phyloP scores from a whole-genome alignment of 495 filamentous ascomycete species.

The Penicillium flavigenum region DNA sequence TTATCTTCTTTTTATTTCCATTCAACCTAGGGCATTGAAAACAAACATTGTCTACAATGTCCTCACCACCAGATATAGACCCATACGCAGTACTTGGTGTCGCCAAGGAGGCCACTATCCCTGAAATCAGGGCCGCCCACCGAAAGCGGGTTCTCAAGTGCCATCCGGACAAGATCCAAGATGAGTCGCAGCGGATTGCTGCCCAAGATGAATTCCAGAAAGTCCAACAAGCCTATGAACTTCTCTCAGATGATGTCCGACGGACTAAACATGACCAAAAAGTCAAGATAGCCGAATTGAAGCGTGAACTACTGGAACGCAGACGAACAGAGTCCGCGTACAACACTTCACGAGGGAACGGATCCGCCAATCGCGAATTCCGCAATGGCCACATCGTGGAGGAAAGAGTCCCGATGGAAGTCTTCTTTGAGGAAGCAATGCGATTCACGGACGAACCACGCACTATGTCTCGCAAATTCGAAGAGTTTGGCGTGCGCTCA shows the following conservation, averaged over 20 bases:
- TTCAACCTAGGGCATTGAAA: conserved; percentile 10
- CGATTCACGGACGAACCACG: conserved; percentile 39
- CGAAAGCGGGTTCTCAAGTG: conserved; percentile 90
- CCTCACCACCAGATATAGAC: conserved; percentile 63
- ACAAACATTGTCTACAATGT: conserved; percentile 49
- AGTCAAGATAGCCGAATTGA: conserved; percentile 60
- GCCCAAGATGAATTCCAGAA: conserved; percentile 87
- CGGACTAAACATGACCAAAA: conserved; percentile 76
- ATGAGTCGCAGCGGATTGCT: conserved; percentile 61
- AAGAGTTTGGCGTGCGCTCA: conserved; percentile 41
- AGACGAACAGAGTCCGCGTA: conserved; percentile 27
- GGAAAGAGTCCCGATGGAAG: conserved; percentile 43
- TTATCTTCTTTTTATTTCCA: conserved; percentile 22
- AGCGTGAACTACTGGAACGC: conserved; percentile 51
- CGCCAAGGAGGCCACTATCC: conserved; percentile 65
- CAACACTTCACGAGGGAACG: conserved; percentile 24
- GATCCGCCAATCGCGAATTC: conserved; percentile 39
- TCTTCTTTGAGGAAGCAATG: conserved; percentile 41
- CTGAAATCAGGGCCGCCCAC: conserved; percentile 77
- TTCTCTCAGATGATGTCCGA: conserved; percentile 75
- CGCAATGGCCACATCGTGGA: conserved; percentile 49
- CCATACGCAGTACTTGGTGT: conserved; percentile 84
- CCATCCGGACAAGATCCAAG: conserved; percentile 93
- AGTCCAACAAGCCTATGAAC: conserved; percentile 90
- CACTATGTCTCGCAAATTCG: conserved; percentile 42